phyloP scores from a whole-genome alignment of 163 green algal genomes.

The Chlorella variabilis region DNA sequence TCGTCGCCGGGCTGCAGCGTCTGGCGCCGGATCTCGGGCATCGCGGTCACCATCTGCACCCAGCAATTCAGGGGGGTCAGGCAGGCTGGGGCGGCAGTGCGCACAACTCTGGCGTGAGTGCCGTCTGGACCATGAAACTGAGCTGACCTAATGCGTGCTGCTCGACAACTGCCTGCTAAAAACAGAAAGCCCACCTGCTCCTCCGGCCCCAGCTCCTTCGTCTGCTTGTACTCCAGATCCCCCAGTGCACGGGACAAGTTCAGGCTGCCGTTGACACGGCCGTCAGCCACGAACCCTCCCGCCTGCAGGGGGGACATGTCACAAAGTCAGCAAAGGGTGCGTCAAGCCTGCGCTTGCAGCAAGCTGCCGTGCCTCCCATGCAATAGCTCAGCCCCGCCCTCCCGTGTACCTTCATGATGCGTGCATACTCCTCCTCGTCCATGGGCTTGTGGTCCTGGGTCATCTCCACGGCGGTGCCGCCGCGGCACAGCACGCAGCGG shows the following conservation, averaged over 20 bases:
- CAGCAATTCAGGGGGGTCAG: too few relatives aligned
- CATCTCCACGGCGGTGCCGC: conserved; percentile 69
- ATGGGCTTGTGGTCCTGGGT: conserved; percentile 82
- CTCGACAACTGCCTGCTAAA: too few relatives aligned
- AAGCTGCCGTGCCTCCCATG: too few relatives aligned
- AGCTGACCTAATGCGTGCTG: too few relatives aligned
- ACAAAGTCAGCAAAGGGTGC: not conserved
- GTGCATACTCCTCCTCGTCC: conserved; percentile 64
- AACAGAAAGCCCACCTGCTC: conserved; percentile 44
- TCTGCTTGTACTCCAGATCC: conserved; percentile 90
- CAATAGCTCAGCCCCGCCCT: too few relatives aligned
- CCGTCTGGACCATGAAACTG: too few relatives aligned
- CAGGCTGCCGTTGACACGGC: conserved; percentile 90
- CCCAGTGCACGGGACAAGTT: conserved; percentile 92
- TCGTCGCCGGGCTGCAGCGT: conserved; percentile 69
- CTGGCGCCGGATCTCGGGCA: conserved; percentile 68
- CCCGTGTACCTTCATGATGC: conserved; percentile 74
- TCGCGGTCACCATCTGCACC: conserved; percentile 71
- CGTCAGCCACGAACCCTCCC: conserved; percentile 87
- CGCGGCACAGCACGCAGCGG: conserved; percentile 70
- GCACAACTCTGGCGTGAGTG: too few relatives aligned
- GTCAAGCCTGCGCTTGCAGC: too few relatives aligned
- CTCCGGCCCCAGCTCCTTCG: conserved; percentile 45
- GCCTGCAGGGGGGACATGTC: conserved; percentile 50
- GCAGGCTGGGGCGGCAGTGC: too few relatives aligned